A percentile compares a stretch with the other conserved stretches of the same genome.
phyloP scores from a whole-genome alignment of 257 asterid species.

The Solanum piurae region DNA sequence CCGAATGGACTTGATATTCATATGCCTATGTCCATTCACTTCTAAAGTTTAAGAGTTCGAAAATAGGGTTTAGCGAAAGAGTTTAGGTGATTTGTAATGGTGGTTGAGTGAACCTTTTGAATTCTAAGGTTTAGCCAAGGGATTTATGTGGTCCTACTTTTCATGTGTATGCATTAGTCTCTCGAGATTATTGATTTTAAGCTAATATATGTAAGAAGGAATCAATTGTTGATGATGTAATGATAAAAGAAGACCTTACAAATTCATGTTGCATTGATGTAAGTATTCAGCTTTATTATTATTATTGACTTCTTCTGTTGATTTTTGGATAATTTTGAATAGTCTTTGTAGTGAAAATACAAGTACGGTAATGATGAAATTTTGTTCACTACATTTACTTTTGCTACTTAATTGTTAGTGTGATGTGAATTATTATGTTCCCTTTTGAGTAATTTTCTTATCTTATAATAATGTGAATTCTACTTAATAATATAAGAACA shows the following conservation, averaged over 20 bases:
- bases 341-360: conserved; percentile 37
- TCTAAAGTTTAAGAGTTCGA: not conserved
- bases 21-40: not conserved
- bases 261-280: not conserved
- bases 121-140: not conserved
- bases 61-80: too few relatives aligned
- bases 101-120: not conserved
- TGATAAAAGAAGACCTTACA: not conserved
- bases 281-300: too few relatives aligned
- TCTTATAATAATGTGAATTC: too few relatives aligned
- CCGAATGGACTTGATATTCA: too few relatives aligned
- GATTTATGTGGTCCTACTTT: not conserved
- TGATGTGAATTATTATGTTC: too few relatives aligned
- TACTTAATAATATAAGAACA: too few relatives aligned
- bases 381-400: too few relatives aligned
- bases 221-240: not conserved
- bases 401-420: too few relatives aligned
- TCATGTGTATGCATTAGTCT: not conserved
- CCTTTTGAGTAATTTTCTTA: too few relatives aligned
- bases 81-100: not conserved
- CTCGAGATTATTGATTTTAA: too few relatives aligned
- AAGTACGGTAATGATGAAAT: not conserved
- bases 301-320: too few relatives aligned
- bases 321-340: not conserved
- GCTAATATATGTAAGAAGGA: too few relatives aligned